Evolutionary conservation across 345 rosid species (phyloP), one percentile per base, ranked within the genome.

Genomic region (Salix viminalis): DNA sequence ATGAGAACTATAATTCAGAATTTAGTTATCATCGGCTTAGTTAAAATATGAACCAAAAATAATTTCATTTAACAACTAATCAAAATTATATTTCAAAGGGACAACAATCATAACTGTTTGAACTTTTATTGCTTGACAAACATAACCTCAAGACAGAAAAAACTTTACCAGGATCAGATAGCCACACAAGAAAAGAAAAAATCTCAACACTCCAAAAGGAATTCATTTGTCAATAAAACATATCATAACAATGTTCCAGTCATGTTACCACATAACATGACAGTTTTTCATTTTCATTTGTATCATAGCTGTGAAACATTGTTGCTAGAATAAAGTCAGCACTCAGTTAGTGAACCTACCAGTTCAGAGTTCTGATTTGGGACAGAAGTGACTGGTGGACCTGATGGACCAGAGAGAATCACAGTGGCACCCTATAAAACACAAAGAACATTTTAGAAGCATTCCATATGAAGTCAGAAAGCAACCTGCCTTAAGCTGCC

Each of bases 381-480:
- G 74, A 94, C 91, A 56, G 98, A 79, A 65, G 97, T 89, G 68
- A 94, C 89, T 2, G 98, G 96, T 30, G 97, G 96, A 70, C 99
- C 99, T n/a, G 99, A 91, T 74, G 97, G 93, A 82, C 99, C 99
- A 75, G 99, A 96, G 80, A 94, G 89, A 76, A 96, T 86, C 66
- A 96, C 92, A 41, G 97, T 92, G 75, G 88, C 89, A 52, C 99
- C 99, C 97, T 96, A 88, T 80, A 77, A 87, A 71, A 69, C 72
- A 62, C 83, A 74, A 83, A 48, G 26, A n/a, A 72, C 52, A 46
- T 21, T 74, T 86, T 81, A 80, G 72, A 79, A 68, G 46, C 76
- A 76, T 15, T 48, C 67, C 28, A 81, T 13, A 75, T 48, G 73
- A 11, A 76, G 76, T 26, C 24, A 52, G 16, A 41, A 32, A 72